Base-by-base conservation (phyloP, 2,329 filamentous ascomycete genomes). In the Didymosphaeria variabile region DNA sequence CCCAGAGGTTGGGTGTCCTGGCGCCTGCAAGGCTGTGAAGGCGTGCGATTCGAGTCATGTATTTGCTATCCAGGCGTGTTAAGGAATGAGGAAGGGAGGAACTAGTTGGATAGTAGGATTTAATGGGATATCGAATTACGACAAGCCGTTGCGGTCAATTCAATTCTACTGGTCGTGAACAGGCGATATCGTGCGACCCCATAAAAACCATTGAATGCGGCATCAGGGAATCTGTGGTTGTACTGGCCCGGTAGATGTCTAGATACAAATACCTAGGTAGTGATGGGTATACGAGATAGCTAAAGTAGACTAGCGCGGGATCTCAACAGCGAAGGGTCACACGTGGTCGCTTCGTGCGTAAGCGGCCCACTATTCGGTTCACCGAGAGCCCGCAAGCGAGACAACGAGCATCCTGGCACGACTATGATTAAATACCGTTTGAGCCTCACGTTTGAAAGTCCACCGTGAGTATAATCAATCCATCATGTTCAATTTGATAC, bases 361-460 rank as follows among this genome's bases (percentile, higher is more conserved):
- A 23, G 31, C 5, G 26, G 5, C 50, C 50, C 50, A 52, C 50
- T 26, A 40, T 54, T 44, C 36, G 51, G 51, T 44, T 54, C 51
- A 54, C 51, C 51, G 51, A 45, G 51, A 44, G 38, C 36, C 51
- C 51, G 51, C 13, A 26, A 40, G 19, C 36, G 49, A 44, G 12
- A 44, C 51, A n/a, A 54, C 50, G 21, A 45, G 23, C 15, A 19
- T 44, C 51, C 31, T 54, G 51, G 36, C 51, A 32, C 21, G 15
- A 17, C 7, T 4, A 44, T 45, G 36, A 53, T 42, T 42, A 54
- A 42, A 54, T 54, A 54, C 26, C 2, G 9, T n/a, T 36, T 9
- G 3, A 31, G 26, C 38, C 38, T 32, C 17, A 26, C 1, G 12
- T n/a, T 17, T 8, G n/a, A 32, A 9, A 23, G 40, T 26, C 5